Conservation (phyloP, 441 rosid genomes). For the Melastoma candidum region DNA sequence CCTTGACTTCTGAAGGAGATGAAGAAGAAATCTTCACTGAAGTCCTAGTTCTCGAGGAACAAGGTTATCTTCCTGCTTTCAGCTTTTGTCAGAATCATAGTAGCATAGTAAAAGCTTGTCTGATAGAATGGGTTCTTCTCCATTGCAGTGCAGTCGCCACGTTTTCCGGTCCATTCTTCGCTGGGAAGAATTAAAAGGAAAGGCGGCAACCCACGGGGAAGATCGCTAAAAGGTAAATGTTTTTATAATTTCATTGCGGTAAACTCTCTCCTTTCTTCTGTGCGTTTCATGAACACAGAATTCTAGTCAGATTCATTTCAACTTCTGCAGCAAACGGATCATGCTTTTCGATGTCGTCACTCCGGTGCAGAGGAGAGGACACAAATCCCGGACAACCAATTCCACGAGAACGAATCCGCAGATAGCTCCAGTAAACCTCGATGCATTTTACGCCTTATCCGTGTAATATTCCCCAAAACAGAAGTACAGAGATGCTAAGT, state of each 20-base stretch:
- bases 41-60: constrained; percentile 1
- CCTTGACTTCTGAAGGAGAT: neutral
- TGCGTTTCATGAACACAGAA: no score
- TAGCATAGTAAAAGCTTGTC: neutral
- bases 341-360: neutral
- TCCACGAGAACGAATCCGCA: no score
- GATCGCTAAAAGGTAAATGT: constrained; percentile 7
- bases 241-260: neutral
- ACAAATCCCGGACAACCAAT: neutral
- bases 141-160: constrained; percentile 3
- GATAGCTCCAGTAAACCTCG: no score
- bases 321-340: constrained; percentile 5
- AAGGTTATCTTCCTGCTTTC: constrained; percentile 1
- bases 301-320: neutral
- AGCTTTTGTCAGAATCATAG: neutral
- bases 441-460: no score
- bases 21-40: neutral
- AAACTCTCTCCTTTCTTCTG: neutral
- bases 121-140: no score
- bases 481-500: no score
- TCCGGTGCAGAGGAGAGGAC: constrained; percentile 6
- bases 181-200: constrained; percentile 1
- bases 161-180: neutral
- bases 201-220: neutral
- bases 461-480: no score